These are phyloP conservation scores for Phaseolus lunatus DNA, from an alignment of 306 rosid species.

Conservation along the genomic window DNA sequence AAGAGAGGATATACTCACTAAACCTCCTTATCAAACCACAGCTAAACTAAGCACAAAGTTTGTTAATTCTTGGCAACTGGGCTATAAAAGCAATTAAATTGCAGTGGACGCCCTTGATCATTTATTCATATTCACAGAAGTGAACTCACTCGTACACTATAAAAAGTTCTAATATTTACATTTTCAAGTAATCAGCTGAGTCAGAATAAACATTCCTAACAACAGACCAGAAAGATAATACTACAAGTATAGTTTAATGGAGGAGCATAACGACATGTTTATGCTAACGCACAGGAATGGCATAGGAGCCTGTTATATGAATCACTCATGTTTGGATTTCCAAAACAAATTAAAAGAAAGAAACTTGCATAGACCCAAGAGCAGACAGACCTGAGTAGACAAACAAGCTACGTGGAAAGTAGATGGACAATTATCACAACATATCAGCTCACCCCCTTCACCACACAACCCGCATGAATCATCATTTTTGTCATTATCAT, in stretches of 20 bases:
- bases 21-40: constrained; percentile 20
- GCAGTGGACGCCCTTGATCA: constrained; percentile 27
- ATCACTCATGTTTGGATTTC: constrained; percentile 25
- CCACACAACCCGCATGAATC: constrained; percentile 97
- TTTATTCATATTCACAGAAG: neutral
- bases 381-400: constrained; percentile 76
- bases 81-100: constrained; percentile 30
- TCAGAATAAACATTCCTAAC: constrained; percentile 20
- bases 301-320: constrained; percentile 17
- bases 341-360: constrained; percentile 31
- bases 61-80: neutral
- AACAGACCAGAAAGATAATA: neutral
- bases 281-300: neutral
- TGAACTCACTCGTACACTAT: neutral
- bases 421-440: constrained; percentile 98
- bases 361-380: constrained; percentile 43
- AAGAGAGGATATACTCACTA: neutral
- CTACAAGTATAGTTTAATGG: constrained; percentile 7
- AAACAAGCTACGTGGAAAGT: constrained; percentile 91
- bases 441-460: constrained; percentile 92
- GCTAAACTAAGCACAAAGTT: constrained; percentile 28
- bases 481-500: constrained; percentile 81
- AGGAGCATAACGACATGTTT: neutral
- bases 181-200: constrained; percentile 37
- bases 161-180: constrained; percentile 23